Evolutionary conservation across 148 eudicot genomes (phyloP), one percentile per base, ranked within the genome.

Genomic region (Spergularia bocconei): DNA sequence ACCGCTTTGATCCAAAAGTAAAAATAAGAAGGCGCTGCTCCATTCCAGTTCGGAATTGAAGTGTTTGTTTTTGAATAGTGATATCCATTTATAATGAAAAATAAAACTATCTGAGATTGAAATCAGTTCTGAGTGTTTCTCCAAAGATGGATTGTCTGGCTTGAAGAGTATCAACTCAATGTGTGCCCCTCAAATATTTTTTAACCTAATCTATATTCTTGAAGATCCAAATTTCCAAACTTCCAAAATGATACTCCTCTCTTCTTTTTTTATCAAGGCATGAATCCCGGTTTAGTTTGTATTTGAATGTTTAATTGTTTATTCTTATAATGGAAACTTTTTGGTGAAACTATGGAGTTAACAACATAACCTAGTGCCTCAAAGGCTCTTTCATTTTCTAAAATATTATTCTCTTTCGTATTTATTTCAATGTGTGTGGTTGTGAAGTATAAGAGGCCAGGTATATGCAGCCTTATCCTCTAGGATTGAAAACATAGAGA

Each of bases 41-140:
- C 17, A n/a, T 69, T 14, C 67, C 67, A 67, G 8, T 15, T 67
- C 47, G 44, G 36, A 44, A 11, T 47, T 44, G 69, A 67, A 52
- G 29, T 53, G 71, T n/a, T 70, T 51, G 41, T 54, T 77, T 71
- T 53, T 9, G 50, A 23, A 29, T 17, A 21, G 15, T 65, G 47
- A 38, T 39, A 41, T 11, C 51, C 21, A 11, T 66, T 44, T 66
- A 21, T 47, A 23, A 41, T 66, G 0, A 17, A 53, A 14, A 44
- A 44, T 66, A 44, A 12, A 66, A 41, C 15, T 11, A 66, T 15
- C 41, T 23, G 58, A 50, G 52, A 17, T 11, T 67, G n/a, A n/a
- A 51, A 13, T 38, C 39, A 69, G 58, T 69, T 69, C 55, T 16
- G 71, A 48, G 25, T 66, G n/a, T 39, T 6, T 6, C 50, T 68